Conservation (phyloP, 345 rosid species). For the Hirschfeldia incana region DNA sequence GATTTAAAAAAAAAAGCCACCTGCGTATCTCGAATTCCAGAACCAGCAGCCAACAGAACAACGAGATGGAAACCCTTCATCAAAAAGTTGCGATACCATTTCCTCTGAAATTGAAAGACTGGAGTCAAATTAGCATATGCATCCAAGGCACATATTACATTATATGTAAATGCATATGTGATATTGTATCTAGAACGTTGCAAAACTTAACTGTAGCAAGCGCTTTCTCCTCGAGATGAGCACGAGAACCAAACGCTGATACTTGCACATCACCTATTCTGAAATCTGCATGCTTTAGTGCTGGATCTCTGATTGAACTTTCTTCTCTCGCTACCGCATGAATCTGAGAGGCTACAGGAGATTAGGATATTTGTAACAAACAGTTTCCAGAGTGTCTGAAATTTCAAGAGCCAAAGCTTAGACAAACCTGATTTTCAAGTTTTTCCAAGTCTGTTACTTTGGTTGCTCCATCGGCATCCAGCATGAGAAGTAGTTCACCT, state of each 20-base stretch:
- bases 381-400: slow-evolving; percentile 1
- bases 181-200: not conserved
- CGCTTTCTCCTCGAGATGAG: slow-evolving; percentile 96
- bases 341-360: slow-evolving; percentile 57
- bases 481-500: slow-evolving; percentile 93
- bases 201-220: slow-evolving; percentile 78
- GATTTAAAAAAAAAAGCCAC: slow-evolving; percentile 36
- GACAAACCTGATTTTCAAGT: slow-evolving; percentile 86
- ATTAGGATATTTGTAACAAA: slow-evolving; percentile 36
- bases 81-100: slow-evolving; percentile 94
- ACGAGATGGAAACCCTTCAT: slow-evolving; percentile 98
- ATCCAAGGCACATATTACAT: slow-evolving; percentile 12
- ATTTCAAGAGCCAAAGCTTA: slow-evolving; percentile 1
- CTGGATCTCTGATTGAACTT: slow-evolving; percentile 47
- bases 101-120: slow-evolving; percentile 62
- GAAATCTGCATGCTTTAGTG: slow-evolving; percentile 41
- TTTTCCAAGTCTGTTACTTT: slow-evolving; percentile 88
- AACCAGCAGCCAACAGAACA: slow-evolving; percentile 83
- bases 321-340: slow-evolving; percentile 70
- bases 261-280: slow-evolving; percentile 71
- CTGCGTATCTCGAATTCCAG: slow-evolving; percentile 98
- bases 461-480: slow-evolving; percentile 99
- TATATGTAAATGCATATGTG: not conserved
- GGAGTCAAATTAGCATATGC: slow-evolving; percentile 20
- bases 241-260: slow-evolving; percentile 96